phyloP scores from a whole-genome alignment of 805 yeast genomes.

The Lipomyces mesembrius region DNA sequence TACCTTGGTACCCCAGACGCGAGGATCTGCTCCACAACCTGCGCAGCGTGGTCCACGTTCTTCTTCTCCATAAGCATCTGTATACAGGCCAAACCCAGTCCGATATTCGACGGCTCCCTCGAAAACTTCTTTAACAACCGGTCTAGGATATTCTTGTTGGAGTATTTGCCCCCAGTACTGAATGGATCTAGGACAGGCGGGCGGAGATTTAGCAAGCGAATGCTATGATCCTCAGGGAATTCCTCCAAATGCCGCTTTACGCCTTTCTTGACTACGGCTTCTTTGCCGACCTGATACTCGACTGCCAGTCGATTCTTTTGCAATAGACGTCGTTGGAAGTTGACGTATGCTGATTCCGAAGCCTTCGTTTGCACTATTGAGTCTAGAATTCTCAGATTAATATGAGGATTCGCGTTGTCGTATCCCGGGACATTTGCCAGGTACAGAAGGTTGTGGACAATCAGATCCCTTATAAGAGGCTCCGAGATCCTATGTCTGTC shows the following conservation, averaged over 20 bases:
- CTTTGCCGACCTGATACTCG: conserved; percentile 33
- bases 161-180: conserved; percentile 31
- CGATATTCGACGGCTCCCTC: conserved; percentile 42
- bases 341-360: conserved; percentile 17
- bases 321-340: conserved; percentile 20
- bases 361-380: conserved; percentile 17
- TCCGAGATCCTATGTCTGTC: conserved; percentile 9
- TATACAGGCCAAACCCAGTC: conserved; percentile 42
- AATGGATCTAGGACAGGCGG: conserved; percentile 34
- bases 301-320: conserved; percentile 26
- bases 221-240: conserved; percentile 30
- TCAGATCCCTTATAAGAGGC: conserved; percentile 42
- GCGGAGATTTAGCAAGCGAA: conserved; percentile 20
- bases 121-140: conserved; percentile 39
- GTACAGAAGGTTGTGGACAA: conserved; percentile 43
- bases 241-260: conserved; percentile 28
- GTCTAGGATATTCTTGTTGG: conserved; percentile 34
- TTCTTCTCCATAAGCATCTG: conserved; percentile 39
- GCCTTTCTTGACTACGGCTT: conserved; percentile 27
- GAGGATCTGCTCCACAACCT: conserved; percentile 34
- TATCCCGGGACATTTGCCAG: conserved; percentile 12
- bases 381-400: conserved; percentile 26
- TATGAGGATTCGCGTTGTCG: conserved; percentile 26
- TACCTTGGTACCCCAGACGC: conserved; percentile 18
- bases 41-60: conserved; percentile 42